phyloP scores from a whole-genome alignment of 768 basidiomycete species.

The Xerocomus brunneocitrinus region DNA sequence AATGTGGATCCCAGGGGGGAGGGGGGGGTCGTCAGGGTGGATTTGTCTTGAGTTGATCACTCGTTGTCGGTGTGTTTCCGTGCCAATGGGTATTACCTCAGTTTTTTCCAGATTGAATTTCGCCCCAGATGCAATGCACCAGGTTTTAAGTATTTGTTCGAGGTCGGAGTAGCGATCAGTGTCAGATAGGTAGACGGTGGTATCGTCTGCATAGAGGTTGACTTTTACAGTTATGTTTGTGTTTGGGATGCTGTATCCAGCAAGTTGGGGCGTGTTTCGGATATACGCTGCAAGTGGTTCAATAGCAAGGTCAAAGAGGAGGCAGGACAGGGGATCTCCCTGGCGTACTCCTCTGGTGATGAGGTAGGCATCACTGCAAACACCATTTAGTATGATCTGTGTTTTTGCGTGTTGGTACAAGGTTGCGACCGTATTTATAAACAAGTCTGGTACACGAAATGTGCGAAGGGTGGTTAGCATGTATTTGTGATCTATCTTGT shows the following conservation, averaged over 20 bases:
- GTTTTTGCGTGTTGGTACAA: background rate
- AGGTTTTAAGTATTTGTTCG: slow-evolving; percentile 27
- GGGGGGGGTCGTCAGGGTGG: background rate
- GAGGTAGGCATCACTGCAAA: background rate
- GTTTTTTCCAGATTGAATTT: slow-evolving; percentile 26
- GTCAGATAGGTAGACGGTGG: slow-evolving; percentile 13
- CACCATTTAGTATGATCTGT: background rate
- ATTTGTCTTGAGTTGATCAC: background rate
- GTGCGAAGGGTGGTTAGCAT: slow-evolving; percentile 1
- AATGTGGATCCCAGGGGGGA: background rate
- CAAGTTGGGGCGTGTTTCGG: background rate
- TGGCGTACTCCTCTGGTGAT: background rate
- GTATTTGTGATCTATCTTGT: slow-evolving; percentile 32
- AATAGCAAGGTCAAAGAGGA: background rate
- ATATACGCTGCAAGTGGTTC: background rate
- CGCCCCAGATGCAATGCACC: slow-evolving; percentile 25
- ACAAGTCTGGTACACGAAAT: background rate
- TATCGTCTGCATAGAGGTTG: slow-evolving; percentile 28
- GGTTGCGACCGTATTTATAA: background rate
- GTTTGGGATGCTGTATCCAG: background rate
- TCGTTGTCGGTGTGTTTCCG: background rate
- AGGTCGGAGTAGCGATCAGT: slow-evolving; percentile 7
- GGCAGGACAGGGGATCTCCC: background rate
- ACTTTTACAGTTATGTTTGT: slow-evolving; percentile 5
- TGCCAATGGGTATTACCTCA: slow-evolving; percentile 29